phyloP scores from a whole-genome alignment of 1,284 basidiomycete genomes.

The Boletus mariae region DNA sequence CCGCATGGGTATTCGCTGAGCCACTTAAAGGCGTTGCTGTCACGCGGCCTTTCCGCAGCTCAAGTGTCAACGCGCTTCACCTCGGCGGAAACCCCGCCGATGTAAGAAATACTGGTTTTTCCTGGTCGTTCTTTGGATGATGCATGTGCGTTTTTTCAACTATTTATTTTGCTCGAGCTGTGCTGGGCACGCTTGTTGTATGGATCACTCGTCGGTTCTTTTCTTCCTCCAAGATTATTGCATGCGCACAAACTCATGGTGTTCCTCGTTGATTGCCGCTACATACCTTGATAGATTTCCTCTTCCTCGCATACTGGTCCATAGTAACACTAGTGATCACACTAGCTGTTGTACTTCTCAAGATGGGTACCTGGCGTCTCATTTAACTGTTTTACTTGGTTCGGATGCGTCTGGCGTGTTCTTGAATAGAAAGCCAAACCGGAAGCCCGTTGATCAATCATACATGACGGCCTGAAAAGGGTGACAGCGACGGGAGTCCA shows the following conservation, averaged over 20 bases:
- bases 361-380: not conserved
- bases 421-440: not conserved
- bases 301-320: not conserved
- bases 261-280: not conserved
- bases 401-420: no score
- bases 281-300: not conserved
- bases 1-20: conserved; percentile 69
- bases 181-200: not conserved
- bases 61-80: conserved; percentile 43
- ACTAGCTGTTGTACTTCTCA: not conserved
- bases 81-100: conserved; percentile 14
- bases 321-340: not conserved
- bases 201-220: not conserved
- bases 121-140: conserved; percentile 60
- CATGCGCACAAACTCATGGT: not conserved
- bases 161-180: not conserved
- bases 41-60: conserved; percentile 59
- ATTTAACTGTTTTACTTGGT: not conserved
- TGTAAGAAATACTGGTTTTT: conserved; percentile 49
- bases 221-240: not conserved
- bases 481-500: no score
- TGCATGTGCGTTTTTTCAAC: not conserved
- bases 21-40: conserved; percentile 54
- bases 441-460: no score
- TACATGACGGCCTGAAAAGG: no score